These are phyloP conservation scores for Solanum sejunctum DNA, from an alignment of 257 asterid species.

Conservation along the genomic window DNA sequence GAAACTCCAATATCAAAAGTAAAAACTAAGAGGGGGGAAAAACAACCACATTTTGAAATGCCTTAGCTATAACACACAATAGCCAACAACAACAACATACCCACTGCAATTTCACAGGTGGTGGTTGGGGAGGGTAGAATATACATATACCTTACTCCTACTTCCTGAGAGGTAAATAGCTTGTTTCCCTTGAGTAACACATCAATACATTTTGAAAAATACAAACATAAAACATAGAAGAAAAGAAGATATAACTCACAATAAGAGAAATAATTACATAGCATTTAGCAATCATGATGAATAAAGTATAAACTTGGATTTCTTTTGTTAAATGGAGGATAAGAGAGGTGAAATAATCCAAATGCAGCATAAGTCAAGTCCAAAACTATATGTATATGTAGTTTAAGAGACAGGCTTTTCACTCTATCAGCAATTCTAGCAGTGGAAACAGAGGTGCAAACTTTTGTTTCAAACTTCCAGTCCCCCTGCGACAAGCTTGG, in stretches of 20 bases:
- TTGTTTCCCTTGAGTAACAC: no score
- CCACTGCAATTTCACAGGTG: no score
- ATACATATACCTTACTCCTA: no score
- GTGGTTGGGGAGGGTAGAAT: no score
- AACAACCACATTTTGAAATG: not conserved
- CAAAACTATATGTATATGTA: no score
- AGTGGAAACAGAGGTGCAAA: constrained; percentile 19
- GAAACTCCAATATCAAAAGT: not conserved
- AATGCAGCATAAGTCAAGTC: no score
- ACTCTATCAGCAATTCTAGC: constrained; percentile 11
- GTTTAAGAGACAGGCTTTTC: not conserved
- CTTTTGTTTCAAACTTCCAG: constrained; percentile 18
- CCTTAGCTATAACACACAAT: not conserved
- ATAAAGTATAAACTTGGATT: not conserved
- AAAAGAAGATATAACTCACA: no score
- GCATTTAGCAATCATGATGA: no score
- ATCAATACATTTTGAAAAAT: no score
- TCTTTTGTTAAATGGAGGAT: not conserved
- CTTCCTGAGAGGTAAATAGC: no score
- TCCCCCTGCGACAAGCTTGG: constrained; percentile 18
- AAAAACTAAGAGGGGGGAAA: not conserved
- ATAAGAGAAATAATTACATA: no score
- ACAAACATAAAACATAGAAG: no score
- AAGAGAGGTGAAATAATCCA: not conserved
- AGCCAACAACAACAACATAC: not conserved